Conservation (phyloP, 2,329 filamentous ascomycete species). For the Plectosphaerella plurivora region DNA sequence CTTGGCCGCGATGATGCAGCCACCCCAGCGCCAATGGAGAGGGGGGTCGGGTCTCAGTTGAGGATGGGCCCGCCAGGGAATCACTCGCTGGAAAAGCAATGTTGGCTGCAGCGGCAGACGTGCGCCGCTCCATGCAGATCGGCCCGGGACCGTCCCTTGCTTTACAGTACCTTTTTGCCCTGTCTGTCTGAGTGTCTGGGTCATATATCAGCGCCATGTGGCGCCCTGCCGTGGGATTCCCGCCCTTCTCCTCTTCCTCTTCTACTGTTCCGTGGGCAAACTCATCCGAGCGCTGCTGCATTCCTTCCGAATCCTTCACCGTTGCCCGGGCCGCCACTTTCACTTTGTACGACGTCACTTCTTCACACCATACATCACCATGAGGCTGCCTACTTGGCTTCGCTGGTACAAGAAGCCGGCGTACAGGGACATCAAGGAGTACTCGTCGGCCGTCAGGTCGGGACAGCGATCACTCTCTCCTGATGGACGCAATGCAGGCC, state of each 20-base stretch:
- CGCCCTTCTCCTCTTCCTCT: not conserved
- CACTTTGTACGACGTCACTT: not conserved
- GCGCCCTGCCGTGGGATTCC: not conserved
- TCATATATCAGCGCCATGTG: not conserved
- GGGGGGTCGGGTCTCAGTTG: too few species aligned
- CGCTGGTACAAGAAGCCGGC: slow-evolving; percentile 46
- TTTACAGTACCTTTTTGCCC: too few species aligned
- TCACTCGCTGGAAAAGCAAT: too few species aligned
- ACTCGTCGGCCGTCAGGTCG: slow-evolving; percentile 28
- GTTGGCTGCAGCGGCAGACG: too few species aligned
- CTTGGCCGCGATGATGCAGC: too few species aligned
- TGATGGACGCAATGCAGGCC: slow-evolving; percentile 25
- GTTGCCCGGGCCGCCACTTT: not conserved
- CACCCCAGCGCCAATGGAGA: too few species aligned
- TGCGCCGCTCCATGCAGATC: too few species aligned
- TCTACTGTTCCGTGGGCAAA: not conserved
- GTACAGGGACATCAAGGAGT: slow-evolving; percentile 42
- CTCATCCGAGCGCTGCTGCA: not conserved
- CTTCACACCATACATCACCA: slow-evolving; percentile 4
- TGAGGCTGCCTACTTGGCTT: slow-evolving; percentile 27
- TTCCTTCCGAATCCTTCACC: too few species aligned
- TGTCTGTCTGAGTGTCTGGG: not conserved
- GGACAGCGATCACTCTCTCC: slow-evolving; percentile 30
- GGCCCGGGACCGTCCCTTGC: too few species aligned
- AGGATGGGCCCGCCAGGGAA: too few species aligned